Base-by-base conservation (phyloP, 163 green algal genomes). In the Scenedesmus sp. region DNA sequence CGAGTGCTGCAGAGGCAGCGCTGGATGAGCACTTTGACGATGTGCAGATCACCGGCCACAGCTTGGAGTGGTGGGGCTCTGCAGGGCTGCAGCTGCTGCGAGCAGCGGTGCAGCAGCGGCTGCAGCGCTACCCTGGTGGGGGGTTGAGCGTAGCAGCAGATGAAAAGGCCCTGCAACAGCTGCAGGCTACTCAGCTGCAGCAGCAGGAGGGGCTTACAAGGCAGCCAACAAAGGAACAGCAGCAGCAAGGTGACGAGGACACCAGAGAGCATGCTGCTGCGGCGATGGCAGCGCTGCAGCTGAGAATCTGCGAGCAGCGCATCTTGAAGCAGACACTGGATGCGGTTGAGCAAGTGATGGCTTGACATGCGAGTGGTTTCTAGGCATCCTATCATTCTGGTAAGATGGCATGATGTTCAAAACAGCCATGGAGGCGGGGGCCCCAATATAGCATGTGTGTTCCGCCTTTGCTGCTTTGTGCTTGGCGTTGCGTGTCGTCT, bases 271-370 rank as follows among this genome's bases (percentile, higher is more conserved):
- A 85, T 88, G 81, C 33, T 42, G 80, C 76, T 35, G 88, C 83
- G 46, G 81, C 53, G 2, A 42, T 37, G 26, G 80, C 61, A 18
- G 83, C 83, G 73, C 61, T 90, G 49, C 85, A 89, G 49, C 40
- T 91, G 53, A 40, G 87, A 16, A 56, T 86, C 0, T 68, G 78
- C 35, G 87, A 91, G 78, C 87, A 91, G 87, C 51, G 78, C 33
- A 81, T 81, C 42, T 26, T 91, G 53, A 22, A 82, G 53, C 78
- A 91, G 40, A 18, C 37, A 0, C 7, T 81, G 44, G 33, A 44
- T 83, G 86, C 86, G 2, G 35, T 78, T 42, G 51, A 83, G 44
- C 79, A 83, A 0, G 79, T 91, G 26, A 10, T 87, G 43, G 65
- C 24, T 30, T 51, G 73, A 26, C 46, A 12, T 20, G 49, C 49